These are phyloP conservation scores for Mucor irregularis DNA, from an alignment of 371 early-diverging fungal species.

Conservation along the genomic window DNA sequence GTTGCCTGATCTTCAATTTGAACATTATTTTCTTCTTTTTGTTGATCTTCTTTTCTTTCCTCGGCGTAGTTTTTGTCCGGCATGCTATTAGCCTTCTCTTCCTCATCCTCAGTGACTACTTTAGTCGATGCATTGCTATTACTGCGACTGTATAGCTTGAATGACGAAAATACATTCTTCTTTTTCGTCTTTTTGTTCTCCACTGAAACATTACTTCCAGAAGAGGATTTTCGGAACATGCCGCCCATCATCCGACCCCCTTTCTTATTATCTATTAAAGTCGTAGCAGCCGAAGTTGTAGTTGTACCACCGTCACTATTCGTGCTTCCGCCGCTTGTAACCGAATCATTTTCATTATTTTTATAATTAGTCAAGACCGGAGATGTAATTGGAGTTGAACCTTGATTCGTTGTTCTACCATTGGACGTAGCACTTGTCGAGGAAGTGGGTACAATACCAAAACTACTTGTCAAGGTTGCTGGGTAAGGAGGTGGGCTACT, in stretches of 20 bases:
- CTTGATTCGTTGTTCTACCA: background rate
- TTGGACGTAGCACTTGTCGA: background rate
- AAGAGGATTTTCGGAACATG: slow-evolving; percentile 13
- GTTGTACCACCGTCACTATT: too few relatives aligned
- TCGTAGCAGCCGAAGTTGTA: too few relatives aligned
- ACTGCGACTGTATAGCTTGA: slow-evolving; percentile 7
- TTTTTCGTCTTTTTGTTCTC: slow-evolving; percentile 7
- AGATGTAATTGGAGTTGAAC: background rate
- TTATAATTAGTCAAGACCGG: too few relatives aligned
- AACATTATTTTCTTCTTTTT: too few relatives aligned
- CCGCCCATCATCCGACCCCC: slow-evolving; percentile 2
- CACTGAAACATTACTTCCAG: background rate
- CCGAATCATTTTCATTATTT: too few relatives aligned
- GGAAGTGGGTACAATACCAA: background rate
- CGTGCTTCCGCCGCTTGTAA: too few relatives aligned
- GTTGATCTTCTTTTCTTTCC: too few relatives aligned
- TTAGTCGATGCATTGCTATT: background rate
- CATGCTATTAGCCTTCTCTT: background rate
- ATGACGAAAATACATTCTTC: slow-evolving; percentile 8
- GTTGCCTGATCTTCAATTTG: background rate
- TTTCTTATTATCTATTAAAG: too few relatives aligned
- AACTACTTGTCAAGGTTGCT: background rate
- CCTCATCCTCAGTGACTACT: background rate
- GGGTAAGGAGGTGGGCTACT: background rate
- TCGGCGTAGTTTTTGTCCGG: background rate